Evolutionary conservation across 805 yeast genomes (phyloP).

Genomic region (Candida sphagnicola): DNA sequence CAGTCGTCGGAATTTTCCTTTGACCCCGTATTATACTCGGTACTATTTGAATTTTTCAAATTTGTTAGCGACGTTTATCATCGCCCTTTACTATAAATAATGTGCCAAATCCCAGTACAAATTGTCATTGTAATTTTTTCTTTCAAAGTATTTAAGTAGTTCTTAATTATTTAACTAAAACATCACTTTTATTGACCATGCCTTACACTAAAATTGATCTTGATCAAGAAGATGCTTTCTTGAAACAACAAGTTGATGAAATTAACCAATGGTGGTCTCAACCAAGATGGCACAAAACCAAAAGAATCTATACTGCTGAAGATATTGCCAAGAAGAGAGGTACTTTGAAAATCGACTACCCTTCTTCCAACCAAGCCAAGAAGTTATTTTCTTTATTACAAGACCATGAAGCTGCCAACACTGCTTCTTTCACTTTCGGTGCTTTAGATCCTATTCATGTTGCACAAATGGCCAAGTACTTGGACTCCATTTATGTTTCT

Average conservation of each 20-base stretch:
- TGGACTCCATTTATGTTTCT: conserved; percentile 88
- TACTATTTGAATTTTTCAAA: neutral
- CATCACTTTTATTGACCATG: conserved; percentile 20
- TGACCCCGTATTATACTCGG: conserved; percentile 1
- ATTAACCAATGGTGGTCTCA: conserved; percentile 89
- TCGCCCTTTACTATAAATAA: neutral
- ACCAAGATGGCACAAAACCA: conserved; percentile 88
- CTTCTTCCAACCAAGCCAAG: conserved; percentile 76
- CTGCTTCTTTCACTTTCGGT: conserved; percentile 88
- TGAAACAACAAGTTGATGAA: conserved; percentile 64
- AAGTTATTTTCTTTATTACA: conserved; percentile 68
- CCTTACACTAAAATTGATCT: conserved; percentile 57
- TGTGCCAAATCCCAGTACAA: neutral
- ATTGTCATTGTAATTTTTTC: neutral
- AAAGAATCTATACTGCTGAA: conserved; percentile 82
- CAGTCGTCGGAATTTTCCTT: neutral
- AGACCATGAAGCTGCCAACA: conserved; percentile 68
- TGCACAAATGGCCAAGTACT: conserved; percentile 93
- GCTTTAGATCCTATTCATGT: conserved; percentile 95
- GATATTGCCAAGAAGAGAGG: conserved; percentile 91
- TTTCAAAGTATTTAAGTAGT: neutral
- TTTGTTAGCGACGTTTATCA: neutral
- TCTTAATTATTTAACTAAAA: too few relatives aligned
- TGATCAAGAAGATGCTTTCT: conserved; percentile 59
- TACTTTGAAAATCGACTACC: conserved; percentile 65